phyloP scores from a whole-genome alignment of 2,329 filamentous ascomycete genomes.

The Cladosporium oxysporum region DNA sequence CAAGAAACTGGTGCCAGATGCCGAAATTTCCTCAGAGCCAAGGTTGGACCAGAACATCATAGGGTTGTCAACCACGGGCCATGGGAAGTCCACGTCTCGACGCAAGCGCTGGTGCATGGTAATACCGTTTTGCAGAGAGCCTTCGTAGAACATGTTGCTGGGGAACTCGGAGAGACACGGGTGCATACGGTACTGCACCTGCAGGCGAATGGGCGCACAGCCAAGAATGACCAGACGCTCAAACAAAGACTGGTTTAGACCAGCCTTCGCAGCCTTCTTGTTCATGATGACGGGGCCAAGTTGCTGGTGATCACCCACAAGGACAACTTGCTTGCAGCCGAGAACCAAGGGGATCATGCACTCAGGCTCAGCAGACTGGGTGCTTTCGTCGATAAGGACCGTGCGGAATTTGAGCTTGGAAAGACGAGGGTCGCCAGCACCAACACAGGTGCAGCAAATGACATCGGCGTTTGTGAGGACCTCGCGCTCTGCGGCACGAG shows the following conservation, averaged over 20 bases:
- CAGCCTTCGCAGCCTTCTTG: conserved; percentile 98
- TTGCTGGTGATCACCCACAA: conserved; percentile 97
- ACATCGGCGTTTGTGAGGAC: conserved; percentile 95
- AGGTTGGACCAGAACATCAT: conserved; percentile 99
- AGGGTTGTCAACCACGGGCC: conserved; percentile 88
- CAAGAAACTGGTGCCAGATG: conserved; percentile 94
- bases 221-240: conserved; percentile 93
- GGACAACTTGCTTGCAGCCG: conserved; percentile 97
- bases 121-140: conserved; percentile 93
- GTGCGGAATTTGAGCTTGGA: conserved; percentile 98
- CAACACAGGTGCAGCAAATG: conserved; percentile 97
- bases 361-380: conserved; percentile 95
- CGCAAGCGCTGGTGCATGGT: conserved; percentile 85
- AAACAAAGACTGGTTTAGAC: conserved; percentile 96
- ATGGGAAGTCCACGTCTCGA: conserved; percentile 95
- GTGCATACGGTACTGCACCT: conserved; percentile 99
- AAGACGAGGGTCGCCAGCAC: conserved; percentile 90
- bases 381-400: conserved; percentile 96
- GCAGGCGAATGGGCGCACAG: conserved; percentile 85
- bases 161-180: conserved; percentile 96
- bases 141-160: conserved; percentile 99
- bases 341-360: conserved; percentile 98
- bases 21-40: conserved; percentile 96
- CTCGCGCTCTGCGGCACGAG: conserved; percentile 88
- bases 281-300: conserved; percentile 99